Base-by-base conservation (phyloP, 495 filamentous ascomycete species). In the Aeminium ludgeri region DNA sequence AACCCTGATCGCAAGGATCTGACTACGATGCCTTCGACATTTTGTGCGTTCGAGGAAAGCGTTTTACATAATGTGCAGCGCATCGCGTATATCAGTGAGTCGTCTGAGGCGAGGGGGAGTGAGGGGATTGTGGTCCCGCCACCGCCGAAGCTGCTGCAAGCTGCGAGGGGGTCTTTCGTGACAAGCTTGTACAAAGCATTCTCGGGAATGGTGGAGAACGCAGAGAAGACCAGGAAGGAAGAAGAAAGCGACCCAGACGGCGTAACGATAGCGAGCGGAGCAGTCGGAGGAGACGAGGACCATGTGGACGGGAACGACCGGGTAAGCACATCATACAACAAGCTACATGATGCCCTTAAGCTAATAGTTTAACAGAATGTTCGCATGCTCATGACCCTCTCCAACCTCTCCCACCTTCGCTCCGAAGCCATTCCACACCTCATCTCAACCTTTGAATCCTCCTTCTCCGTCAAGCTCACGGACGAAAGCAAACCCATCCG, bases 151-250 rank as follows among this genome's bases (percentile, higher is more conserved):
- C 59, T 94, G 32, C 62, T 95, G 18, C 76, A 86, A 54, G 79
- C 80, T 69, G 84, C 94, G 15, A 71, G 85, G 38, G 73, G 69
- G 29, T 80, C 86, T 48, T 96, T 95, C 54, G 83, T 93, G 3
- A 81, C 76, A 2, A 87, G 84, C 30, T 66, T 97, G 29, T 94
- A 94, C 59, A 93, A 89, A 56, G 78, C 80, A 25, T 63, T 97
- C 3, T 84, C 83, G 51, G 89, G 87, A 2, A 81, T 97, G 70
- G 84, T 97, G 0, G 89, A 95, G 59, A 93, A 89, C 59, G 87
- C 89, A 25, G 85, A 94, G 59, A 74, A 69, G 30, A 65, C 73
- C 1, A 55, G 75, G 1, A 68, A 71, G 39, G 67, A 67, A 39
- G 65, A 70, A 25, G 67, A 63, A 2, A 54, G 44, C 30, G 61